Evolutionary conservation across 176 grass and related monocot genomes (phyloP).

Genomic region (Triticum turgidum): DNA sequence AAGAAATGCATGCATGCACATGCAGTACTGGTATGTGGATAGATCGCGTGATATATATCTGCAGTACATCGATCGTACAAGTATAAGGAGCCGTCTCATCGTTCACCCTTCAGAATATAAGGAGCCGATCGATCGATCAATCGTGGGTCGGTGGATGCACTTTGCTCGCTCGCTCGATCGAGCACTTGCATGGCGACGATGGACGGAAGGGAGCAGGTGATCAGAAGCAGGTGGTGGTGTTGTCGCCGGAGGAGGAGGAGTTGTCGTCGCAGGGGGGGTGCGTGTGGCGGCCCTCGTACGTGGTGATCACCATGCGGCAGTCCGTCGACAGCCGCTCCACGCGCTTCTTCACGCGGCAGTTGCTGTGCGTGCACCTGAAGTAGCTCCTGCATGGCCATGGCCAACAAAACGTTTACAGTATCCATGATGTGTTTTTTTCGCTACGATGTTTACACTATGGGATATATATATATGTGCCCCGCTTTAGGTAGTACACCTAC

Average conservation of each 20-base stretch:
- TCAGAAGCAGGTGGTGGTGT: conserved; percentile 64
- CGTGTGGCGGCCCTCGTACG: conserved; percentile 93
- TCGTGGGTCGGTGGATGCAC: not conserved
- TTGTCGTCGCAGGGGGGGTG: conserved; percentile 78
- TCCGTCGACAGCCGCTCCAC: conserved; percentile 91
- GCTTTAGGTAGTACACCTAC: not conserved
- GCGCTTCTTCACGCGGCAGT: conserved; percentile 96
- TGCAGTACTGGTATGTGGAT: not conserved
- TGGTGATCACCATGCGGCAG: conserved; percentile 97
- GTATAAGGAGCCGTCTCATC: not conserved
- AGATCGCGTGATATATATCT: not conserved
- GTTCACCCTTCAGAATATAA: not conserved
- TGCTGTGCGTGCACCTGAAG: conserved; percentile 93
- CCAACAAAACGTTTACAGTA: not conserved
- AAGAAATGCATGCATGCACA: not conserved
- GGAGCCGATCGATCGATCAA: not conserved
- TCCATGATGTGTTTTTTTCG: too few relatives aligned
- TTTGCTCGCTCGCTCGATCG: not conserved
- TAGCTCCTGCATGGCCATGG: conserved; percentile 58
- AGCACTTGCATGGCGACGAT: not conserved
- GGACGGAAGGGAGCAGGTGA: conserved; percentile 27
- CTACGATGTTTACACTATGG: too few relatives aligned
- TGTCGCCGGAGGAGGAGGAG: conserved; percentile 62
- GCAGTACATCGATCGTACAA: not conserved
- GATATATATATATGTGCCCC: too few relatives aligned